Percentiles rank a stretch among this genome's conserved stretches.
Evolutionary conservation across 139 green algal genomes (phyloP).

Genomic region (Coelastrella sp.): DNA sequence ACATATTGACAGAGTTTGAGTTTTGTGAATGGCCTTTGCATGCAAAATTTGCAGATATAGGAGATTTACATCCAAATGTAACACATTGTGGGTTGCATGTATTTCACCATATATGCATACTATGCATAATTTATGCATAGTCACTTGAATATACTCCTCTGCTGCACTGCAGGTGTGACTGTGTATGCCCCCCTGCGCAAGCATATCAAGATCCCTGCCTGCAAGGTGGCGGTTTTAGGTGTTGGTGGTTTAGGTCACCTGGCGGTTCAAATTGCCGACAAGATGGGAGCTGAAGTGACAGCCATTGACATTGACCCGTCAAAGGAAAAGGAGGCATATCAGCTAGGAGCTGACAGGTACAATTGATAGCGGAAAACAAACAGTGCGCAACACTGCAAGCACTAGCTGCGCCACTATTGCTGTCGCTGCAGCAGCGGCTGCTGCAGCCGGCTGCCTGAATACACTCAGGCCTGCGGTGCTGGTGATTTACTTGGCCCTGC

Average conservation of each 20-base stretch:
- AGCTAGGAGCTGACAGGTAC: conserved; percentile 52
- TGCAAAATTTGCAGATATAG: not conserved
- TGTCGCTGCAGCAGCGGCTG: too few relatives aligned
- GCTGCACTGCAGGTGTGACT: not conserved
- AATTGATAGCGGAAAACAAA: too few relatives aligned
- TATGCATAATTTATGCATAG: not conserved
- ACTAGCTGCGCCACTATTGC: too few relatives aligned
- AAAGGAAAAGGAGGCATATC: conserved; percentile 60
- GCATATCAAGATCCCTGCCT: conserved; percentile 29
- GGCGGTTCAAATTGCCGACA: not conserved
- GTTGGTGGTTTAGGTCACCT: conserved; percentile 64
- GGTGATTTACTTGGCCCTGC: too few relatives aligned
- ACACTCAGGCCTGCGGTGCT: not conserved
- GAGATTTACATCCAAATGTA: not conserved
- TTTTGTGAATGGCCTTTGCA: too few relatives aligned
- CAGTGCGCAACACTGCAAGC: too few relatives aligned
- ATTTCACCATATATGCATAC: too few relatives aligned
- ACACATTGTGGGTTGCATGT: not conserved
- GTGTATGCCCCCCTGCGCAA: conserved; percentile 40
- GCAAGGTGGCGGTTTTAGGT: conserved; percentile 63
- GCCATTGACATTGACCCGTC: conserved; percentile 50
- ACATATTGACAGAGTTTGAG: too few relatives aligned
- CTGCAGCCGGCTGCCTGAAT: not conserved
- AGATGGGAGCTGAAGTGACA: conserved; percentile 50
- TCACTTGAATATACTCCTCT: not conserved